These are phyloP conservation scores for Phyllosticta citribraziliensis DNA, from an alignment of 2,329 filamentous ascomycete species.

Conservation along the genomic window DNA sequence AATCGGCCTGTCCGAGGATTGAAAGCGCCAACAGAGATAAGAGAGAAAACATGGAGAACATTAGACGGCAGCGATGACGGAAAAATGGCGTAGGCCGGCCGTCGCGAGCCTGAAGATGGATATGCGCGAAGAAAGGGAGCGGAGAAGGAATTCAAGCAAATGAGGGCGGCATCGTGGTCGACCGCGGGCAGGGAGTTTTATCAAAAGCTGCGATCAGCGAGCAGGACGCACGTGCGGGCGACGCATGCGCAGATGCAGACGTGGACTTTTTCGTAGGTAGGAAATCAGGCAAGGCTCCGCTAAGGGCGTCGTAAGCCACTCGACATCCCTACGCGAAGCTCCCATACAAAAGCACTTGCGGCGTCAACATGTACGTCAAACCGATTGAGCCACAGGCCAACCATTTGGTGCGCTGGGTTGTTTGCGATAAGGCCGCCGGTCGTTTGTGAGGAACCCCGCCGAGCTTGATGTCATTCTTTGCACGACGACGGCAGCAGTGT, in stretches of 20 bases:
- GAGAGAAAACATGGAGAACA: conserved; percentile 2
- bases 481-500: background rate
- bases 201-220: background rate
- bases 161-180: background rate
- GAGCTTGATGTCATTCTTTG: background rate
- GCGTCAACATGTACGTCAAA: background rate
- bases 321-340: background rate
- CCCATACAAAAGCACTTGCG: background rate
- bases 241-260: background rate
- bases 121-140: background rate
- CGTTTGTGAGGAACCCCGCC: background rate
- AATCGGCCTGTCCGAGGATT: background rate
- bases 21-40: background rate
- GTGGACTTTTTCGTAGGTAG: background rate
- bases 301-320: background rate
- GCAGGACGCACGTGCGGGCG: background rate
- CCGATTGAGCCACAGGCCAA: background rate
- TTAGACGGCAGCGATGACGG: background rate
- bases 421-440: background rate
- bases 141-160: background rate
- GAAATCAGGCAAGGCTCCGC: background rate
- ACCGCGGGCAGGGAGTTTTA: background rate
- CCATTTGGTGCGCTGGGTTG: background rate
- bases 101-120: background rate
- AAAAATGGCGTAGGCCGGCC: background rate